Conservation (phyloP, 2,329 filamentous ascomycete species). For the Intubia oerlemansii region DNA sequence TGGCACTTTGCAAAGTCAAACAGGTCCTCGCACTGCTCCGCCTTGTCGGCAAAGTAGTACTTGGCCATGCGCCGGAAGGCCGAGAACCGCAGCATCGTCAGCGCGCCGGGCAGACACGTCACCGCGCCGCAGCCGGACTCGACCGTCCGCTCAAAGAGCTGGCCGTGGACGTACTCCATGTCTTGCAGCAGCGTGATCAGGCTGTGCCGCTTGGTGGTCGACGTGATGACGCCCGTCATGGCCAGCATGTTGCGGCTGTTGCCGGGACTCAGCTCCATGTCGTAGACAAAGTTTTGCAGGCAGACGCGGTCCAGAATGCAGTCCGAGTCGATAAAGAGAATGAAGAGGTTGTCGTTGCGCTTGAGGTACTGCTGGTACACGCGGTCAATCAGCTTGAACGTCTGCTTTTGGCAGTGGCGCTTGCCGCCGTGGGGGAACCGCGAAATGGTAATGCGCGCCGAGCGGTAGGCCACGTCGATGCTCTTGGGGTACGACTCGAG, state of each 20-base stretch:
- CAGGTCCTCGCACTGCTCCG: slow-evolving; percentile 82
- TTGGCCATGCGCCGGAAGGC: slow-evolving; percentile 94
- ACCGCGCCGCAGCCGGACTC: slow-evolving; percentile 89
- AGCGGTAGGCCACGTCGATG: slow-evolving; percentile 73
- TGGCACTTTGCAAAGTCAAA: slow-evolving; percentile 96
- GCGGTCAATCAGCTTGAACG: slow-evolving; percentile 82
- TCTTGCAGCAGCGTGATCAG: slow-evolving; percentile 86
- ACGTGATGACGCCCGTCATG: slow-evolving; percentile 95
- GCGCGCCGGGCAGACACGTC: slow-evolving; percentile 82
- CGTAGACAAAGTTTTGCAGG: slow-evolving; percentile 93
- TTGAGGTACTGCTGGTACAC: slow-evolving; percentile 76
- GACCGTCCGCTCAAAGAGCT: slow-evolving; percentile 86
- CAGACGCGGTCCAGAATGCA: slow-evolving; percentile 84
- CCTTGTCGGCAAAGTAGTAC: slow-evolving; percentile 95
- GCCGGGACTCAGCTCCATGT: slow-evolving; percentile 92
- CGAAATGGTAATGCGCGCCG: slow-evolving; percentile 71
- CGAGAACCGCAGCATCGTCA: slow-evolving; percentile 89
- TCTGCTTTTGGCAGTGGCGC: slow-evolving; percentile 79
- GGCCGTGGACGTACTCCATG: slow-evolving; percentile 95
- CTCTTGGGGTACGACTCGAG: slow-evolving; percentile 66
- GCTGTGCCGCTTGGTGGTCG: slow-evolving; percentile 71
- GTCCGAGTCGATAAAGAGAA: slow-evolving; percentile 93
- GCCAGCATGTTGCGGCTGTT: slow-evolving; percentile 85
- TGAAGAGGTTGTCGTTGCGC: slow-evolving; percentile 77
- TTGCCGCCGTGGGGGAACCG: slow-evolving; percentile 88